Evolutionary conservation across 2,329 filamentous ascomycete species (phyloP).

Genomic region (Cercospora zeae-maydis): DNA sequence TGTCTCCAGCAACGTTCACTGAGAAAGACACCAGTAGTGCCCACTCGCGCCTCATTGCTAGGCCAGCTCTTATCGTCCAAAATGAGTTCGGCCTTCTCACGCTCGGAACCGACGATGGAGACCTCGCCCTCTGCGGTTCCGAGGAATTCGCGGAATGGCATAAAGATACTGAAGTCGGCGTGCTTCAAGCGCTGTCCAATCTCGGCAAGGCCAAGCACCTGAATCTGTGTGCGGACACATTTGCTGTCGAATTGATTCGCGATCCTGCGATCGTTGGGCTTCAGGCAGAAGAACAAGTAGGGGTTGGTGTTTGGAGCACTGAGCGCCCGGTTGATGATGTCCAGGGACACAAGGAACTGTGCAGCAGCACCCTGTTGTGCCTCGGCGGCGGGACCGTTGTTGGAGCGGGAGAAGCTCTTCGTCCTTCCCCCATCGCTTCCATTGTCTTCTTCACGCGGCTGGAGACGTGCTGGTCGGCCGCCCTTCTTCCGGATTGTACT

Average conservation of each 20-base stretch:
- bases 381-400: slow-evolving; percentile 30
- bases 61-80: slow-evolving; percentile 92
- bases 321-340: slow-evolving; percentile 86
- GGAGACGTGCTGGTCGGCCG: slow-evolving; percentile 47
- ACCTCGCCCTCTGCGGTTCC: slow-evolving; percentile 81
- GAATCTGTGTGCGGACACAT: slow-evolving; percentile 89
- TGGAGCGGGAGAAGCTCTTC: slow-evolving; percentile 38
- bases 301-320: slow-evolving; percentile 79
- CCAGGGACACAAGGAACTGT: slow-evolving; percentile 83
- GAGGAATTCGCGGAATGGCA: slow-evolving; percentile 93
- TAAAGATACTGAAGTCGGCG: slow-evolving; percentile 91
- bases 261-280: slow-evolving; percentile 94
- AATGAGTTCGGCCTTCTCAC: slow-evolving; percentile 86
- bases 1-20: slow-evolving; percentile 96
- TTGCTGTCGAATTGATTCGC: slow-evolving; percentile 99
- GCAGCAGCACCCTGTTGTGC: slow-evolving; percentile 82
- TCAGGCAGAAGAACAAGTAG: slow-evolving; percentile 96
- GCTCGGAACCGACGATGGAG: slow-evolving; percentile 84
- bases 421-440: slow-evolving; percentile 30
- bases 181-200: slow-evolving; percentile 91
- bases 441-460: slow-evolving; percentile 47
- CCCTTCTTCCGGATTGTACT: slow-evolving; percentile 84
- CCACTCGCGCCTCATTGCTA: slow-evolving; percentile 81
- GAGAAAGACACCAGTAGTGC: slow-evolving; percentile 89
- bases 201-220: slow-evolving; percentile 93